These are phyloP conservation scores for Candida fluviatilis DNA, from an alignment of 805 yeast genomes.

Conservation along the genomic window DNA sequence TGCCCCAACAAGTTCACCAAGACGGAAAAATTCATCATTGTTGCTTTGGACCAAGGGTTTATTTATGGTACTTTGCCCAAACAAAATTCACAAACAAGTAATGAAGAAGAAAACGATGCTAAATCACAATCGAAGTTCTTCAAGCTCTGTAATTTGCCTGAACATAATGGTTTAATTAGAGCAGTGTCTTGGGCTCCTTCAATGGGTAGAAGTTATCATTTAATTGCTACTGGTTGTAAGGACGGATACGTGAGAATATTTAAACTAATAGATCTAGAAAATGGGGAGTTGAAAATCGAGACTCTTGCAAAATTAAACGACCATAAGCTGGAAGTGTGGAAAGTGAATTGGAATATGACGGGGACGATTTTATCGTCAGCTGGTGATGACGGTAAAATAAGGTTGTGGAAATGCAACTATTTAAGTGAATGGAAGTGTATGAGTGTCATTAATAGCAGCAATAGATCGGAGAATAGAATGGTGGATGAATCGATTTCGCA, in stretches of 20 bases:
- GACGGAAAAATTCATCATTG: slow-evolving; percentile 74
- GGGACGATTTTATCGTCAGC: slow-evolving; percentile 91
- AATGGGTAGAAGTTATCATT: slow-evolving; percentile 84
- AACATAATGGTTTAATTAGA: slow-evolving; percentile 81
- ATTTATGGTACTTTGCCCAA: slow-evolving; percentile 45
- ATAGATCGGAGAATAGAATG: slow-evolving; percentile 19
- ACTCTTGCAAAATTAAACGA: slow-evolving; percentile 65
- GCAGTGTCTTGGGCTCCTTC: slow-evolving; percentile 96
- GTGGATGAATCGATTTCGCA: slow-evolving; percentile 7
- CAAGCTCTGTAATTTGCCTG: slow-evolving; percentile 65
- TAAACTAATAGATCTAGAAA: slow-evolving; percentile 52
- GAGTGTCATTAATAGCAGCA: slow-evolving; percentile 52
- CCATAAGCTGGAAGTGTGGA: slow-evolving; percentile 90
- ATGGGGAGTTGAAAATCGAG: slow-evolving; percentile 44
- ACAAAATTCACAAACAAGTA: slow-evolving; percentile 4
- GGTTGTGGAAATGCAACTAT: slow-evolving; percentile 89
- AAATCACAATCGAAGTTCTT: slow-evolving; percentile 35
- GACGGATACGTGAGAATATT: slow-evolving; percentile 90
- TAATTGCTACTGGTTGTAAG: slow-evolving; percentile 92
- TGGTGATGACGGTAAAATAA: slow-evolving; percentile 90
- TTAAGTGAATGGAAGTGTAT: slow-evolving; percentile 86
- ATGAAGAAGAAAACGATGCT: slow-evolving; percentile 9
- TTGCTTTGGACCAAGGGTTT: slow-evolving; percentile 83
- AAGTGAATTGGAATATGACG: slow-evolving; percentile 90
- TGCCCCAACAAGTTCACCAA: slow-evolving; percentile 76